Conservation (phyloP, 2,329 filamentous ascomycete species). For the Hyphodiscus sp. region DNA sequence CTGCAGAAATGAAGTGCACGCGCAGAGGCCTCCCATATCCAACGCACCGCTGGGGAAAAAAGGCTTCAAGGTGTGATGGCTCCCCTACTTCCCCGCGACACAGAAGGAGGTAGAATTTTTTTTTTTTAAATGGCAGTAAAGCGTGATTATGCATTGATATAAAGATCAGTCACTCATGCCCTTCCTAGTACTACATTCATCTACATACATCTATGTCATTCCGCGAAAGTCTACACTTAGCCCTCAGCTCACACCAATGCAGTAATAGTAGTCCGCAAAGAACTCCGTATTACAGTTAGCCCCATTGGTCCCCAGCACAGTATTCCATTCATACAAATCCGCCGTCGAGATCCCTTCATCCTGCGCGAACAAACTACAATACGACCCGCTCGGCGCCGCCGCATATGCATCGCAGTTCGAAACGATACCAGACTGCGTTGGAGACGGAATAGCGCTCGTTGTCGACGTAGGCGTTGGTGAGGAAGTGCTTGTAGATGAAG, state of each 20-base stretch:
- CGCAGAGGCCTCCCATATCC: no score
- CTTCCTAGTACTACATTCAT: no score
- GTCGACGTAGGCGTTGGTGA: slow-evolving; percentile 2
- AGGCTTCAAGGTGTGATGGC: no score
- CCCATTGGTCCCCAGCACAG: slow-evolving; percentile 16
- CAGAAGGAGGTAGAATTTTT: no score
- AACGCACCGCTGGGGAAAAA: no score
- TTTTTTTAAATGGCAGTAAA: no score
- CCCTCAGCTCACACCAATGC: background rate
- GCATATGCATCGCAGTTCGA: slow-evolving; percentile 24
- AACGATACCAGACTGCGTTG: slow-evolving; percentile 23
- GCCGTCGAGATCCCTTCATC: slow-evolving; percentile 19
- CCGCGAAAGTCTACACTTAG: no score
- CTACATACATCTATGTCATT: background rate
- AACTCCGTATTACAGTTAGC: background rate
- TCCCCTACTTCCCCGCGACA: no score
- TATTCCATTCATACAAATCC: slow-evolving; percentile 27
- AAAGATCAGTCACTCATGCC: no score
- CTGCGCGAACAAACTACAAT: slow-evolving; percentile 23
- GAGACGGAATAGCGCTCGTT: slow-evolving; percentile 7
- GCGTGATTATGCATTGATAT: no score
- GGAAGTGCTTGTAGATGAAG: slow-evolving; percentile 9
- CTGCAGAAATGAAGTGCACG: no score
- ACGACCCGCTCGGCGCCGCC: slow-evolving; percentile 19
- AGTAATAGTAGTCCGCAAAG: background rate